Evolutionary conservation across 176 grass and related monocot genomes (phyloP).

Genomic region (Cocos nucifera): DNA sequence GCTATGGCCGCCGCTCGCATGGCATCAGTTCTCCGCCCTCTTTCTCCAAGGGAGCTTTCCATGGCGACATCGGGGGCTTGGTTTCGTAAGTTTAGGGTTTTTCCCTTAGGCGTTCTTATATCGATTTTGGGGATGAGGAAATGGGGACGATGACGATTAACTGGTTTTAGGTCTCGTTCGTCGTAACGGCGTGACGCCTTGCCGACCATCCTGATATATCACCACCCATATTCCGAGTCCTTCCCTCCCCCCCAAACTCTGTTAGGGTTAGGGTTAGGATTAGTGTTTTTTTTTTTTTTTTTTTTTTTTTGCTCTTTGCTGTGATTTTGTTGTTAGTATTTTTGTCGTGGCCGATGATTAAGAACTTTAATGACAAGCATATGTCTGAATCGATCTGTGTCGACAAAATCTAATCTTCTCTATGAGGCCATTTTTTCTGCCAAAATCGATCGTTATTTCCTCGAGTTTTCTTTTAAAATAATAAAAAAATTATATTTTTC

Average conservation of each 20-base stretch:
- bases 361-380: slow-evolving; percentile 26
- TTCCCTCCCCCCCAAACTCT: neutral
- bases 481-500: neutral
- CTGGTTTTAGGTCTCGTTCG: slow-evolving; percentile 29
- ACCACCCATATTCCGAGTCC: slow-evolving; percentile 30
- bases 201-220: slow-evolving; percentile 28
- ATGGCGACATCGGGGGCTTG: no score
- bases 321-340: neutral
- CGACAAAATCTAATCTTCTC: slow-evolving; percentile 28
- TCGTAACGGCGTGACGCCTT: slow-evolving; percentile 30
- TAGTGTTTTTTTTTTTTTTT: no score
- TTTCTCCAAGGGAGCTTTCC: no score
- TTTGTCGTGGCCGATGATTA: slow-evolving; percentile 9
- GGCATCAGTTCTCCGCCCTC: no score
- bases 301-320: no score
- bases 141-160: slow-evolving; percentile 16
- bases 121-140: neutral
- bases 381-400: slow-evolving; percentile 27
- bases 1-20: neutral
- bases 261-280: no score
- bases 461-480: neutral
- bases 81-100: neutral
- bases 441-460: neutral
- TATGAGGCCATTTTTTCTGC: slow-evolving; percentile 23
- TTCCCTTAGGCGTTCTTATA: neutral